These are phyloP conservation scores for Ogataea henricii DNA, from an alignment of 805 yeast genomes.

Conservation along the genomic window DNA sequence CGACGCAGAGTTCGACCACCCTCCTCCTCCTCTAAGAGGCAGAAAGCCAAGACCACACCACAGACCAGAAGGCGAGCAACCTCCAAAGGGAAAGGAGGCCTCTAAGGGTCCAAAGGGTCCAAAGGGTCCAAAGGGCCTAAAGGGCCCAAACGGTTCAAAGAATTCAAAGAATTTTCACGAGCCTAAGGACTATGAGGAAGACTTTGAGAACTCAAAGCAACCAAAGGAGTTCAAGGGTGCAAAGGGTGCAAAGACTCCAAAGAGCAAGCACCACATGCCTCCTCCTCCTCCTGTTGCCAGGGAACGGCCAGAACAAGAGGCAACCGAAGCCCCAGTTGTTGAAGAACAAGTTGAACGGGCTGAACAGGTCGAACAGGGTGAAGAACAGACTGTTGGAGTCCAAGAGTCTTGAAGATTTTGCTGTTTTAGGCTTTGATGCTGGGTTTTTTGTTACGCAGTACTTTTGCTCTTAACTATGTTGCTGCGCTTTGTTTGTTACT, in stretches of 20 bases:
- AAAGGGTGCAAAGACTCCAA: no score
- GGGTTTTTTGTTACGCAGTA: neutral
- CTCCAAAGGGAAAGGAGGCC: neutral
- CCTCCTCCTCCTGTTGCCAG: no score
- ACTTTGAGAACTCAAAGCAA: no score
- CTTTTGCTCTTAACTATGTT: neutral
- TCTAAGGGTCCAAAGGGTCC: neutral
- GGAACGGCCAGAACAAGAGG: conserved; percentile 1
- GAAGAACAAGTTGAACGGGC: neutral
- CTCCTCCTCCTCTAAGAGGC: conserved; percentile 5
- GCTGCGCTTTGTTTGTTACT: neutral
- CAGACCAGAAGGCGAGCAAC: neutral
- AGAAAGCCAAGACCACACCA: neutral
- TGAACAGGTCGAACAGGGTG: neutral
- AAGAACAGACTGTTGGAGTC: neutral
- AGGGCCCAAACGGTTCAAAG: no score
- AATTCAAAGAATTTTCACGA: no score
- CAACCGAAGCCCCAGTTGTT: no score
- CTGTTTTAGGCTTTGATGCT: neutral
- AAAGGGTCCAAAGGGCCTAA: neutral
- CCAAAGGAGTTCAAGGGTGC: no score
- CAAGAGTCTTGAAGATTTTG: neutral
- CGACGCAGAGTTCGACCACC: conserved; percentile 2
- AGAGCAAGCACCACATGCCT: no score
- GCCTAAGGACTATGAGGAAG: no score